Percentiles rank a stretch among this genome's conserved stretches.
These are phyloP conservation scores for Boletus tylopilopsis DNA, from an alignment of 768 basidiomycete species.

Conservation along the genomic window DNA sequence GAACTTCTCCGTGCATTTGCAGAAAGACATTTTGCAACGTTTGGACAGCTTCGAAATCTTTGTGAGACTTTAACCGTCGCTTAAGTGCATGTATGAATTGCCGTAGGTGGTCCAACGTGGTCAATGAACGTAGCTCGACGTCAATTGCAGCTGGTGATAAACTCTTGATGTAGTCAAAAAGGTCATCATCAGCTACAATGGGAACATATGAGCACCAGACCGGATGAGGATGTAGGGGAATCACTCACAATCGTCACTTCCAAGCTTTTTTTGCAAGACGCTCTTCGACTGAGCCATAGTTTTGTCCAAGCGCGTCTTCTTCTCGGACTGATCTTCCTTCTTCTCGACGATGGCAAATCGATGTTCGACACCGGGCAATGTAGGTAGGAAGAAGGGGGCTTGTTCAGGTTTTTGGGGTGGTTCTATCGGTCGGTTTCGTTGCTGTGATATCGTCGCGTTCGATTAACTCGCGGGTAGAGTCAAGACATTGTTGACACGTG, in stretches of 20 bases:
- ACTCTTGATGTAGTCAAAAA: constrained; percentile 82
- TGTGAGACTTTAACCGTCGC: constrained; percentile 68
- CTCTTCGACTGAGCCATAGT: constrained; percentile 52
- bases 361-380: constrained; percentile 81
- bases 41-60: constrained; percentile 95
- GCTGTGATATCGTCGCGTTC: constrained; percentile 39
- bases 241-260: constrained; percentile 67
- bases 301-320: constrained; percentile 52
- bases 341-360: constrained; percentile 62
- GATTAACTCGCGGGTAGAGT: not conserved
- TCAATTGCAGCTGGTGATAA: constrained; percentile 91
- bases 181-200: constrained; percentile 58
- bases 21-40: constrained; percentile 83
- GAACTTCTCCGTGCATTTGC: constrained; percentile 75
- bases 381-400: constrained; percentile 96
- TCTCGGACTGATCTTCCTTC: constrained; percentile 36
- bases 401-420: constrained; percentile 92
- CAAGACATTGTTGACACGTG: constrained; percentile 30
- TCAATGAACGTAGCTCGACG: constrained; percentile 80
- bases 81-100: constrained; percentile 73
- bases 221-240: constrained; percentile 1
- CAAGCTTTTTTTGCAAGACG: constrained; percentile 65
- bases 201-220: constrained; percentile 3
- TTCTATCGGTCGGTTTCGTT: constrained; percentile 96
- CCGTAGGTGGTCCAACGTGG: constrained; percentile 56